Evolutionary conservation across 495 filamentous ascomycete genomes (phyloP), one percentile per base, ranked within the genome.

Genomic region (Penicillium tannophilum): DNA sequence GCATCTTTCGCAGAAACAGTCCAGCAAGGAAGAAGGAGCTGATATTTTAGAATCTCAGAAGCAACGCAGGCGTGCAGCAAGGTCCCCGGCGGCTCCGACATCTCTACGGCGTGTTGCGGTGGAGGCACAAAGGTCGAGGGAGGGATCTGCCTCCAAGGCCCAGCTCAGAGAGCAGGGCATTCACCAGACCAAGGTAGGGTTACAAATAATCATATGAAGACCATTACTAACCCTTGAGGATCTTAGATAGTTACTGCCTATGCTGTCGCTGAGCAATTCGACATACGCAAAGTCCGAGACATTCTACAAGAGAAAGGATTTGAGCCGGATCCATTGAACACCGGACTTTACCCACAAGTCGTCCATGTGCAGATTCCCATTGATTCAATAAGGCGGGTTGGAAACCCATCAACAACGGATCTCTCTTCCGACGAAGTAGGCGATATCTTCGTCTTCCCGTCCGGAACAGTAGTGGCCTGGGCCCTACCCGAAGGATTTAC

Each of bases 401-500:
- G 67, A 59, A 90, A 84, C 69, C 82, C 69, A 66, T 87, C 71
- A 55, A 72, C 73, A 17, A 80, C 79, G 23, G 85, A 82, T 53
- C 83, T 91, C 48, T 75, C 85, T 24, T 72, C 79, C 3, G 77
- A 83, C 42, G 85, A 90, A 67, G 83, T 85, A 52, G 92, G 92
- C 12, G 94, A 98, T 70, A 82, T 97, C 14, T 97, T 98, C 62
- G 86, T 98, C n/a, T 98, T 98, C 64, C 92, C 94, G 6, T 96
- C 93, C 1, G 94, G 94, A 3, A 95, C 92, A n/a, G 84, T 97
- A 5, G 94, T 98, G 9, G 84, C 90, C 30, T 98, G 94, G 94
- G 86, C 86, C 7, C 79, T 97, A 3, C 86, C 90, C 0, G 80
- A 90, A 53, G 84, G 85, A 31, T 82, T 90, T 19, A 86, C 88